phyloP scores from a whole-genome alignment of 2,329 filamentous ascomycete species.

The Aspergillus sp. region DNA sequence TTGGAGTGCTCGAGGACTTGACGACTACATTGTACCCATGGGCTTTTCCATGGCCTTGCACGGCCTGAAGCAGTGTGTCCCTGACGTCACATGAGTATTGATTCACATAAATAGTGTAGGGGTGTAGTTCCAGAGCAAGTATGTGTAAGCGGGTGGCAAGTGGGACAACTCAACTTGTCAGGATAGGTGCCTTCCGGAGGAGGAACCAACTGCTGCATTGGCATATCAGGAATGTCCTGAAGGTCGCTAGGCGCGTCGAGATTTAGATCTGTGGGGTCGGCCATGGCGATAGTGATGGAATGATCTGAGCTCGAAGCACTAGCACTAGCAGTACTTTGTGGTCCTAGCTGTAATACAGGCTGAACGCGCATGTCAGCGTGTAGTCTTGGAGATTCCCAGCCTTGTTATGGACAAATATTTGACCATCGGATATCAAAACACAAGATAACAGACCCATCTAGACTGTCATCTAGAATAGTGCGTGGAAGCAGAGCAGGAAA shows the following conservation, averaged over 20 bases:
- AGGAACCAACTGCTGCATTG: slow-evolving; percentile 36
- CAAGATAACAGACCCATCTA: neutral
- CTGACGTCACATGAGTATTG: slow-evolving; percentile 11
- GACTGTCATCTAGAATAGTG: slow-evolving; percentile 17
- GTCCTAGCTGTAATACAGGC: neutral
- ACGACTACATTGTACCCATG: slow-evolving; percentile 42
- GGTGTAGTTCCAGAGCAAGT: neutral
- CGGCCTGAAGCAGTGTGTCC: slow-evolving; percentile 31
- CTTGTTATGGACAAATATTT: too few relatives aligned
- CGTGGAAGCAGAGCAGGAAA: slow-evolving; percentile 32
- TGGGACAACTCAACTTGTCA: slow-evolving; percentile 30
- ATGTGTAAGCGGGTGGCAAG: neutral
- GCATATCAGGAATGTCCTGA: slow-evolving; percentile 39
- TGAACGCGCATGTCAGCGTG: neutral
- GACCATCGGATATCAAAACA: too few relatives aligned
- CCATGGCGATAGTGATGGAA: slow-evolving; percentile 25
- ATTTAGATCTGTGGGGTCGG: slow-evolving; percentile 37
- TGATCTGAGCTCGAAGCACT: slow-evolving; percentile 9
- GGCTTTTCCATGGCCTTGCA: slow-evolving; percentile 36
- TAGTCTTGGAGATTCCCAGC: neutral
- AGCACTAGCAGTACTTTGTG: slow-evolving; percentile 3
- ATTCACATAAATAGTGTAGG: neutral
- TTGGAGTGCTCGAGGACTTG: slow-evolving; percentile 41
- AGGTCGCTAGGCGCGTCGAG: slow-evolving; percentile 40
- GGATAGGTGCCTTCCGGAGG: slow-evolving; percentile 40